Percentiles rank a stretch among this genome's conserved stretches.
Evolutionary conservation across 169 alveolate genomes (phyloP).

Genomic region (Plasmodium billcollinsi): DNA sequence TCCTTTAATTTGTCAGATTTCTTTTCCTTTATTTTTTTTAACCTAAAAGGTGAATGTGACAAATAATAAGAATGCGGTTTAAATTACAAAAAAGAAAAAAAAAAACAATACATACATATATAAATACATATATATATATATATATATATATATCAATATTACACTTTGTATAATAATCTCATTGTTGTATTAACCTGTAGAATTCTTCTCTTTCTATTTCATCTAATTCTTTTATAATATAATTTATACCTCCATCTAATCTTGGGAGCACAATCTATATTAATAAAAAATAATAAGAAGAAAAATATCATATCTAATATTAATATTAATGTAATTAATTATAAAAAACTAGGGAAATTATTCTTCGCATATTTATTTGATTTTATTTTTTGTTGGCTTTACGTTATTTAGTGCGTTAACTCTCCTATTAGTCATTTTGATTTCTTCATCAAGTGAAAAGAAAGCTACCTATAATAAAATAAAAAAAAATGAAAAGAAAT

Average conservation of each 20-base stretch:
- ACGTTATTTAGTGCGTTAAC: conserved; percentile 96
- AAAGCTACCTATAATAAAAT: conserved; percentile 87
- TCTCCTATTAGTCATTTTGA: conserved; percentile 96
- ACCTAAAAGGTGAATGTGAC: conserved; percentile 4
- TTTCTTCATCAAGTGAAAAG: conserved; percentile 95
- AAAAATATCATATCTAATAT: too few relatives aligned
- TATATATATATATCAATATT: neutral
- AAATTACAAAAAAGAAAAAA: conserved; percentile 77
- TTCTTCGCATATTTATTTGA: neutral
- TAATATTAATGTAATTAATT: neutral
- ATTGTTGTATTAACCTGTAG: conserved; percentile 75
- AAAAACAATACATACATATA: neutral
- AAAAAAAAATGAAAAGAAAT: neutral
- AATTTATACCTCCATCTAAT: conserved; percentile 90
- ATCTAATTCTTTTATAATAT: conserved; percentile 95
- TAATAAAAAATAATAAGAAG: neutral
- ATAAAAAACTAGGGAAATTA: neutral
- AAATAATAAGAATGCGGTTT: too few relatives aligned
- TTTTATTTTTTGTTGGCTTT: neutral
- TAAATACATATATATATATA: neutral
- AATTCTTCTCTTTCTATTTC: conserved; percentile 97
- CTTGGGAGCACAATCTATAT: conserved; percentile 93
- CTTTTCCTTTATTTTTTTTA: conserved; percentile 75
- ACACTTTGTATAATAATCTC: neutral
- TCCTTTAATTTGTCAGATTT: conserved; percentile 56